Evolutionary conservation across 495 filamentous ascomycete genomes (phyloP).

Genomic region (Xylaria acuta): DNA sequence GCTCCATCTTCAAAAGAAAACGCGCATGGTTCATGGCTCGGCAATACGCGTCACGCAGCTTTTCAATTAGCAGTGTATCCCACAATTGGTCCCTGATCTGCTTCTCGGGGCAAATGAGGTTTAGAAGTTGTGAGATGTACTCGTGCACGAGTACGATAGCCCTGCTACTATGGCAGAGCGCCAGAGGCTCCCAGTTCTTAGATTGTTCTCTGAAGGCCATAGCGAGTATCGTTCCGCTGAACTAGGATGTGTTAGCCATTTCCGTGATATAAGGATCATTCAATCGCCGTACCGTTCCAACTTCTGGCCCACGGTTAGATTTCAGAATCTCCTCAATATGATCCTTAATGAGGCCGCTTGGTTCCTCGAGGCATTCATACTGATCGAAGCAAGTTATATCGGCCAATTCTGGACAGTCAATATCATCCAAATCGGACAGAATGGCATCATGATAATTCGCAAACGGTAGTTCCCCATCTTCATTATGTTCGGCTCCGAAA

Average conservation of each 20-base stretch:
- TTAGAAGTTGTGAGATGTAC: slow-evolving; percentile 44
- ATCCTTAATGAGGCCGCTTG: background rate
- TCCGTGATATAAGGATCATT: too few species aligned
- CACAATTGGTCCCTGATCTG: slow-evolving; percentile 8
- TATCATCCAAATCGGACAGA: too few species aligned
- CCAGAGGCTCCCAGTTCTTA: slow-evolving; percentile 57
- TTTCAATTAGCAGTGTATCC: slow-evolving; percentile 44
- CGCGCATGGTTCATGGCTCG: slow-evolving; percentile 40
- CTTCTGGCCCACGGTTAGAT: background rate
- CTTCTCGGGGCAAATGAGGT: background rate
- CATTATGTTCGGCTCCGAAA: background rate
- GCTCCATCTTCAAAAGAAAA: slow-evolving; percentile 60
- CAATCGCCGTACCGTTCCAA: background rate
- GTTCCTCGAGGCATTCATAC: background rate
- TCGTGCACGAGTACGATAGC: slow-evolving; percentile 52
- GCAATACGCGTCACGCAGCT: slow-evolving; percentile 20
- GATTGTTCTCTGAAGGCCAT: slow-evolving; percentile 53
- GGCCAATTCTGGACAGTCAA: background rate
- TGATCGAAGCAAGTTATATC: background rate
- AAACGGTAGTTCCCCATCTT: background rate
- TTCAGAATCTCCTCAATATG: background rate
- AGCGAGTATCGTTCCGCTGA: background rate
- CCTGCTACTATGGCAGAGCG: slow-evolving; percentile 51
- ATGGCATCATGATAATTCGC: too few species aligned
- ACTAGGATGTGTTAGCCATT: background rate